These are phyloP conservation scores for Wilcoxina mikolae DNA, from an alignment of 495 filamentous ascomycete species.

Conservation along the genomic window DNA sequence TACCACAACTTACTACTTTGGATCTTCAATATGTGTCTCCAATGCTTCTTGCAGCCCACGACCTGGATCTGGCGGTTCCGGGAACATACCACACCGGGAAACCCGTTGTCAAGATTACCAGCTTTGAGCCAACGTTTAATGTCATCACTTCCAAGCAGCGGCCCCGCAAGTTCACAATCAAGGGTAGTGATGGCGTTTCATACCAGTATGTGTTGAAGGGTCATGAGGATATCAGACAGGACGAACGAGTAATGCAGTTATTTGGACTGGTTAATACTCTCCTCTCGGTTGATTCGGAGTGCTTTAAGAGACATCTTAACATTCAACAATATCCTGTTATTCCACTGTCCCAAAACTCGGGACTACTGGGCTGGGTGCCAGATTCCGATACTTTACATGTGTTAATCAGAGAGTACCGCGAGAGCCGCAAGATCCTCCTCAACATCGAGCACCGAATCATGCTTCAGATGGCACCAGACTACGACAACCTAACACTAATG, in stretches of 20 bases:
- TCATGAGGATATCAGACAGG: constrained; percentile 95
- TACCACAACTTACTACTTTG: constrained; percentile 79
- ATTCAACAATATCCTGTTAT: constrained; percentile 92
- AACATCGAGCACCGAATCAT: constrained; percentile 99
- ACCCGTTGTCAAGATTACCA: constrained; percentile 68
- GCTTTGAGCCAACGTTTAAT: constrained; percentile 72
- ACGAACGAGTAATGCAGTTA: constrained; percentile 97
- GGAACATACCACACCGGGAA: constrained; percentile 81
- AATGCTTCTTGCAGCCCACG: constrained; percentile 62
- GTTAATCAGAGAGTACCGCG: constrained; percentile 90
- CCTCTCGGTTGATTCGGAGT: constrained; percentile 79
- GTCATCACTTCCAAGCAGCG: constrained; percentile 96
- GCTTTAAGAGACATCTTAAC: constrained; percentile 87
- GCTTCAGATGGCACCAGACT: constrained; percentile 98
- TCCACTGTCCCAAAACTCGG: constrained; percentile 87
- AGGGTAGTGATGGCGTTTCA: constrained; percentile 68
- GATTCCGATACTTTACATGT: constrained; percentile 95
- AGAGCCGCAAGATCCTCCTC: constrained; percentile 87
- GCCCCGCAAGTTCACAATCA: constrained; percentile 73
- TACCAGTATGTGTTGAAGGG: constrained; percentile 89
- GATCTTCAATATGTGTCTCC: constrained; percentile 94
- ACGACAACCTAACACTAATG: constrained; percentile 96
- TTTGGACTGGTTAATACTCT: constrained; percentile 94
- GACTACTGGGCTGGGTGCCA: constrained; percentile 90
- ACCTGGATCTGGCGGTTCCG: constrained; percentile 82